Conservation (phyloP, 1,284 basidiomycete species). For the Marasmius tenuissimus region DNA sequence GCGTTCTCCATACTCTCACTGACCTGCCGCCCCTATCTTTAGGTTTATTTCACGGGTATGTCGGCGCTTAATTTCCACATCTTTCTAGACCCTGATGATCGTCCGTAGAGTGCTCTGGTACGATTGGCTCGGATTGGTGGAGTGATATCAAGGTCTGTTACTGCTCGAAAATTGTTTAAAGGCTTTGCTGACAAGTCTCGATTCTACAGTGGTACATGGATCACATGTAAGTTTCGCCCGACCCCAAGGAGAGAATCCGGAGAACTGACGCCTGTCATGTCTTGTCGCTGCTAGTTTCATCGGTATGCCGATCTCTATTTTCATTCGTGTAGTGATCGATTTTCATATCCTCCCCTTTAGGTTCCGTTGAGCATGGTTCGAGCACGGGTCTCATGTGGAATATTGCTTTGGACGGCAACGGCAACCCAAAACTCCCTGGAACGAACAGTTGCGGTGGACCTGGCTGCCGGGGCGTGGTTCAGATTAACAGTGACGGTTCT, state of each 20-base stretch:
- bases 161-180: neutral
- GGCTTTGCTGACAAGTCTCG: slow-evolving; percentile 10
- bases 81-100: neutral
- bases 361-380: slow-evolving; percentile 44
- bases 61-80: slow-evolving; percentile 1
- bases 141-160: slow-evolving; percentile 64
- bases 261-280: neutral
- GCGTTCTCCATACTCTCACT: neutral
- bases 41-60: slow-evolving; percentile 42
- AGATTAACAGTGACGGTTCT: slow-evolving; percentile 60
- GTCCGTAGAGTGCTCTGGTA: slow-evolving; percentile 42
- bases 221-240: slow-evolving; percentile 50
- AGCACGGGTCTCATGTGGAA: slow-evolving; percentile 72
- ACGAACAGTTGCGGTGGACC: slow-evolving; percentile 57
- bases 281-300: slow-evolving; percentile 10
- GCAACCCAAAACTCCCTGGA: slow-evolving; percentile 64
- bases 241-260: neutral
- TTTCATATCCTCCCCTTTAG: slow-evolving; percentile 34
- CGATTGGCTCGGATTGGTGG: slow-evolving; percentile 73
- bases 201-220: slow-evolving; percentile 67
- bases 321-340: neutral
- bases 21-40: neutral
- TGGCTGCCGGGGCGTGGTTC: slow-evolving; percentile 66
- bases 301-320: slow-evolving; percentile 12
- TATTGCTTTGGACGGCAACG: slow-evolving; percentile 60